These are phyloP conservation scores for Hippophae gyantsensis DNA, from an alignment of 306 rosid species.

Conservation along the genomic window DNA sequence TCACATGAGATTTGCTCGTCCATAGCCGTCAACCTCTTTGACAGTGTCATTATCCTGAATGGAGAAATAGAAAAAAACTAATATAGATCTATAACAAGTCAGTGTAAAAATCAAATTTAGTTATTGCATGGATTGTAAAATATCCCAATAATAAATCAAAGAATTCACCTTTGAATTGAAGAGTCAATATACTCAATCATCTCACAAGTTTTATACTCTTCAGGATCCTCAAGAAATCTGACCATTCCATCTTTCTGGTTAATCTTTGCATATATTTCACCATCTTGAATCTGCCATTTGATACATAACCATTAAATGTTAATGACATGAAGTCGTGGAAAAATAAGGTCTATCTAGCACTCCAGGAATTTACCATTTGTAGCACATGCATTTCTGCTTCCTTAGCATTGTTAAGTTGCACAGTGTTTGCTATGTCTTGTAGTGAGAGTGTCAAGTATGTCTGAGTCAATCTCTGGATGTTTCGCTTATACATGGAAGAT, in stretches of 20 bases:
- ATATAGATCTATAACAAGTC: too few relatives aligned
- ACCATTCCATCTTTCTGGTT: conserved; percentile 91
- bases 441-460: conserved; percentile 85
- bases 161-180: conserved; percentile 56
- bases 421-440: conserved; percentile 73
- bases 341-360: not conserved
- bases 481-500: conserved; percentile 63
- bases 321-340: not conserved
- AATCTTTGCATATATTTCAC: conserved; percentile 71
- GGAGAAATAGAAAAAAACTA: conserved; percentile 1
- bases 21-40: conserved; percentile 54
- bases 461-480: conserved; percentile 82
- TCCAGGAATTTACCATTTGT: conserved; percentile 53
- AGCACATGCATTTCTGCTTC: conserved; percentile 93
- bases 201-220: conserved; percentile 64
- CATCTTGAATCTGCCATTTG: conserved; percentile 59
- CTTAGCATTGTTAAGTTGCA: conserved; percentile 59
- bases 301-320: conserved; percentile 2
- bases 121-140: not conserved
- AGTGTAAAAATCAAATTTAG: not conserved
- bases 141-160: not conserved
- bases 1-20: conserved; percentile 66
- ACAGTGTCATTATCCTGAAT: conserved; percentile 57
- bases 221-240: conserved; percentile 90
- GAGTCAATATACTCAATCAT: conserved; percentile 72